Percentiles rank a stretch among this genome's conserved stretches.
Evolutionary conservation across 139 green algal genomes (phyloP).

Genomic region (Auxenochlorella protothecoides): DNA sequence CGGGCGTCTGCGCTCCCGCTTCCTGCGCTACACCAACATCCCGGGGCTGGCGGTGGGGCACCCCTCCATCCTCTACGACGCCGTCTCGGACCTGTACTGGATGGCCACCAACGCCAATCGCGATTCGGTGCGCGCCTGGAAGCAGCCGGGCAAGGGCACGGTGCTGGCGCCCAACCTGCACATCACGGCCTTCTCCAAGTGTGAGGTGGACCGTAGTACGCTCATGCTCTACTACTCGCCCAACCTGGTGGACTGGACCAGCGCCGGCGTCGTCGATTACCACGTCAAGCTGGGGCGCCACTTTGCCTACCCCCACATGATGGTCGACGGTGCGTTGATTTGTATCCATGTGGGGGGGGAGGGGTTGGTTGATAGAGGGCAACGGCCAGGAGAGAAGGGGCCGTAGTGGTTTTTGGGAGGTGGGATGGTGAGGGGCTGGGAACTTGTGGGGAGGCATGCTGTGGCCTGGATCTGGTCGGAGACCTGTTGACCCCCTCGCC

Average conservation of each 20-base stretch:
- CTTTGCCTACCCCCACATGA: constrained; percentile 29
- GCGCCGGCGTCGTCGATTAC: constrained; percentile 20
- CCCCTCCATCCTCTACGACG: constrained; percentile 20
- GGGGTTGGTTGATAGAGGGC: too few relatives aligned
- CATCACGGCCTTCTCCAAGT: constrained; percentile 19
- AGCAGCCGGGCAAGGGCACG: constrained; percentile 1
- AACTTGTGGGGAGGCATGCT: too few relatives aligned
- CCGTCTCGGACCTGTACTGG: constrained; percentile 23
- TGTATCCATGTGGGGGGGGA: too few relatives aligned
- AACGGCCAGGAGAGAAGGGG: too few relatives aligned
- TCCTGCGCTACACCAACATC: constrained; percentile 18
- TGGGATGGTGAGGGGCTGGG: too few relatives aligned
- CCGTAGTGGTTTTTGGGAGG: too few relatives aligned
- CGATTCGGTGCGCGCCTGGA: constrained; percentile 13
- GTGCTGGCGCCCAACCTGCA: constrained; percentile 10
- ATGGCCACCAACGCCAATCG: constrained; percentile 21
- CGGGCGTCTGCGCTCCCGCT: constrained; percentile 3
- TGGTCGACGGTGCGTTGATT: constrained; percentile 7
- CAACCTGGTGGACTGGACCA: constrained; percentile 19
- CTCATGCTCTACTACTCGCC: constrained; percentile 14
- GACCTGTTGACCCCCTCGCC: too few relatives aligned
- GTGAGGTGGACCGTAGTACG: constrained; percentile 22
- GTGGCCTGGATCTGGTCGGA: too few relatives aligned
- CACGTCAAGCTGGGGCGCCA: constrained; percentile 13
- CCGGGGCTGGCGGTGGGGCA: constrained; percentile 20